Base-by-base conservation (phyloP, 1,284 basidiomycete species). In the Moniliophthora roreri region DNA sequence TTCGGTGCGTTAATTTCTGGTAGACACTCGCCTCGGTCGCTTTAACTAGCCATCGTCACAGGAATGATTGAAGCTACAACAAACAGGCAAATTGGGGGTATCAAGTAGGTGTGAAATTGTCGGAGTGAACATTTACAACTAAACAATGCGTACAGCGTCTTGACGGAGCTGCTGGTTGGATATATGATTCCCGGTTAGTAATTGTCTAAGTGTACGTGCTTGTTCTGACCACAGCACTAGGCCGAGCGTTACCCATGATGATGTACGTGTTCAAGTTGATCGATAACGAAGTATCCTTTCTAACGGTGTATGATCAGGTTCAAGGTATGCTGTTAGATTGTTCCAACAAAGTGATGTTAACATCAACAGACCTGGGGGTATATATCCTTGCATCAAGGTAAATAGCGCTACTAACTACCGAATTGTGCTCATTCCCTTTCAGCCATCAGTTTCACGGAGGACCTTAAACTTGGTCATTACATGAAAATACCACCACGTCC, bases 381-480 rank as follows among this genome's bases (percentile, higher is more conserved):
- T 51, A 77, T 76, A 53, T 74, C 74, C 46, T 74, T 75, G 70
- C 67, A 70, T 10, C 74, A 76, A 60, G 73, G 66, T 65, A 54
- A 26, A 55, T 51, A 32, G 47, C 48, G 18, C 21, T 15, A 23
- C n/a, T n/a, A 3, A 16, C 46, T 2, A 34, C 13, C 16, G n/a
- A n/a, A 7, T 24, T 36, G 8, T 13, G 23, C 18, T 39, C 8
- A 51, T 9, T 54, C 34, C 50, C 32, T n/a, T 52, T 55, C 44
- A 66, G 76, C 77, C 10, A 58, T 79, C 37, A 66, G 65, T 20
- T 88, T 89, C 66, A 78, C 85, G 3, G 77, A 79, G 11, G 86
- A 89, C 63, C 82, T 87, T 66, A 87, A 87, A 62, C 77, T 87
- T 26, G 85, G 84, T 3, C 85, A 87, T 58, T 87, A 87, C 69